Evolutionary conservation across 2,329 filamentous ascomycete genomes (phyloP).

Genomic region (Thielaviopsis euricoi): DNA sequence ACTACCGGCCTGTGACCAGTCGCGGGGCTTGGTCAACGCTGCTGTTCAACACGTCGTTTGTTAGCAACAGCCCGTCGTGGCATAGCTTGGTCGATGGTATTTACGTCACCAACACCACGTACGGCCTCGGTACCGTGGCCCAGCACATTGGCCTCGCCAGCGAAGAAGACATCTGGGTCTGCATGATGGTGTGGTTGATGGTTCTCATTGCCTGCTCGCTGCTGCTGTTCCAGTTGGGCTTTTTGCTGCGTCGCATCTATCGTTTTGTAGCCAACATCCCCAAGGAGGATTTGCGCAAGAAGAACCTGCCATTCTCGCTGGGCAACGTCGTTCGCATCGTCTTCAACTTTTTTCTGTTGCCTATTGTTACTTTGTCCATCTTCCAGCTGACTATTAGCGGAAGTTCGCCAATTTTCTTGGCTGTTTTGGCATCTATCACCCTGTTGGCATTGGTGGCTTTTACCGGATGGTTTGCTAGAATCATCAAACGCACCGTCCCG

Average conservation of each 20-base stretch:
- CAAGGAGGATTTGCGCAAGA: slow-evolving; percentile 76
- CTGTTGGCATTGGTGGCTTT: slow-evolving; percentile 58
- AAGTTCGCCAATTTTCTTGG: slow-evolving; percentile 50
- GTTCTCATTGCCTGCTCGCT: slow-evolving; percentile 55
- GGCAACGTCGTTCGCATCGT: slow-evolving; percentile 71
- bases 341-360: slow-evolving; percentile 84
- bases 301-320: slow-evolving; percentile 76
- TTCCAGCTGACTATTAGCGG: slow-evolving; percentile 74
- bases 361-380: slow-evolving; percentile 70
- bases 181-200: slow-evolving; percentile 82
- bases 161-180: slow-evolving; percentile 74
- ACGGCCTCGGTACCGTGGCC: slow-evolving; percentile 63
- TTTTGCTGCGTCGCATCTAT: slow-evolving; percentile 59
- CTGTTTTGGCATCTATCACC: slow-evolving; percentile 59
- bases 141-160: slow-evolving; percentile 69
- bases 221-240: slow-evolving; percentile 58
- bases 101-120: slow-evolving; percentile 63
- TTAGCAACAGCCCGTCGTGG: slow-evolving; percentile 49
- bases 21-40: slow-evolving; percentile 77
- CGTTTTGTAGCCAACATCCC: slow-evolving; percentile 53
- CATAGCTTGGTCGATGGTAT: slow-evolving; percentile 64
- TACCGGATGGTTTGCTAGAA: slow-evolving; percentile 59
- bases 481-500: slow-evolving; percentile 67
- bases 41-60: slow-evolving; percentile 85
- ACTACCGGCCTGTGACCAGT: slow-evolving; percentile 80